Evolutionary conservation across 345 rosid species (phyloP).

Genomic region (Populus euphratica): DNA sequence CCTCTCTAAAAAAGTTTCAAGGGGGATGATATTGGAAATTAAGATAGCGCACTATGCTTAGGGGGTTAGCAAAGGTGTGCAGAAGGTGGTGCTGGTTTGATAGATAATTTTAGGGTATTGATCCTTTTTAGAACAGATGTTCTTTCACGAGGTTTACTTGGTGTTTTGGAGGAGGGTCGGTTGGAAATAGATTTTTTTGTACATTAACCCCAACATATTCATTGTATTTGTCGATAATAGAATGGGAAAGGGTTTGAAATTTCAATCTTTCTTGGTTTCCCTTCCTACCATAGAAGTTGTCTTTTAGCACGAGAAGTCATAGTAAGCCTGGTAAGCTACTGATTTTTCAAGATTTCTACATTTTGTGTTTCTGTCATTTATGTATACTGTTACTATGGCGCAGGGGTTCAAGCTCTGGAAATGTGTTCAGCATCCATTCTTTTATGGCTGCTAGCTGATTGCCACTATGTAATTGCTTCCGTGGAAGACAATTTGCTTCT

Average conservation of each 20-base stretch:
- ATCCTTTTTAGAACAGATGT: constrained; percentile 44
- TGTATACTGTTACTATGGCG: background rate
- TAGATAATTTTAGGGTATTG: constrained; percentile 16
- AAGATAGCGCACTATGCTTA: constrained; percentile 1
- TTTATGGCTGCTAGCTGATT: background rate
- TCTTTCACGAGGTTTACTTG: constrained; percentile 21
- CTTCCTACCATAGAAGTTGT: background rate
- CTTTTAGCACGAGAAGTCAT: background rate
- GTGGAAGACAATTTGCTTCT: background rate
- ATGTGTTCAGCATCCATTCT: background rate
- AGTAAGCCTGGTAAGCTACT: background rate
- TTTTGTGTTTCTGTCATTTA: background rate
- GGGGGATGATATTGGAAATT: constrained; percentile 1
- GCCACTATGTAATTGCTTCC: background rate
- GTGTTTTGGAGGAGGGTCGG: constrained; percentile 16
- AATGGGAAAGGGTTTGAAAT: constrained; percentile 17
- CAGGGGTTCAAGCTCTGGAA: background rate
- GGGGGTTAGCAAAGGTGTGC: constrained; percentile 5
- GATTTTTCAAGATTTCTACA: background rate
- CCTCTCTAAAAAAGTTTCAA: background rate
- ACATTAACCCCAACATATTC: constrained; percentile 37
- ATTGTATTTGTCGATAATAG: constrained; percentile 41
- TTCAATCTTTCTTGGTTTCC: background rate
- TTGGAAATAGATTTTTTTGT: constrained; percentile 27
- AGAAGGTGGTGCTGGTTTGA: constrained; percentile 18